A percentile compares a stretch with the other conserved stretches of the same genome.
Evolutionary conservation across 306 rosid genomes (phyloP).

Genomic region (Acacia confusa): DNA sequence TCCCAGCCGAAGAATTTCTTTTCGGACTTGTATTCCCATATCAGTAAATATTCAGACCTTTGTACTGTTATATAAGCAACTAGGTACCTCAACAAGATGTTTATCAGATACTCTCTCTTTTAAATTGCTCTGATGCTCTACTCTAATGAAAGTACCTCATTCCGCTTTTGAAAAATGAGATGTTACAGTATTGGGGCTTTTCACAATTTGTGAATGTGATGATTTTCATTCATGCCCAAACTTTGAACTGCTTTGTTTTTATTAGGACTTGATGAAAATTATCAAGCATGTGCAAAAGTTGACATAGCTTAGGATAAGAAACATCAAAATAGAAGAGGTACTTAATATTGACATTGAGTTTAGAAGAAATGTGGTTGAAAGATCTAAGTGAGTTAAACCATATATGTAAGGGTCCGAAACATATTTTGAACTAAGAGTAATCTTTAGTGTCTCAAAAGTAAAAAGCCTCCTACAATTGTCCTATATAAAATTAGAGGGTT

Average conservation of each 20-base stretch:
- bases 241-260: background rate
- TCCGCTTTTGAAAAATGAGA: too few species aligned
- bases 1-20: too few species aligned
- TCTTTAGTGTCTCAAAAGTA: background rate
- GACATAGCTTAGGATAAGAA: accelerated
- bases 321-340: background rate
- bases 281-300: background rate
- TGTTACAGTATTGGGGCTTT: too few species aligned
- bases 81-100: too few species aligned
- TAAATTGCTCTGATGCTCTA: too few species aligned
- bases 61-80: too few species aligned
- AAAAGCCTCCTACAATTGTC: background rate
- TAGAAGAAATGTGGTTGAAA: background rate
- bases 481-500: background rate
- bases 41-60: too few species aligned
- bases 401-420: background rate
- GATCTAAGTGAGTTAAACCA: background rate
- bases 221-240: background rate
- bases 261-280: background rate
- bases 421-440: background rate
- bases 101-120: too few species aligned
- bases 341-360: background rate
- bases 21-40: too few species aligned
- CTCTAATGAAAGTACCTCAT: too few species aligned
- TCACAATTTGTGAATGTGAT: background rate